Percentiles rank a stretch among this genome's conserved stretches.
Evolutionary conservation across 768 basidiomycete species (phyloP).

Genomic region (Fomitopsis serialis): DNA sequence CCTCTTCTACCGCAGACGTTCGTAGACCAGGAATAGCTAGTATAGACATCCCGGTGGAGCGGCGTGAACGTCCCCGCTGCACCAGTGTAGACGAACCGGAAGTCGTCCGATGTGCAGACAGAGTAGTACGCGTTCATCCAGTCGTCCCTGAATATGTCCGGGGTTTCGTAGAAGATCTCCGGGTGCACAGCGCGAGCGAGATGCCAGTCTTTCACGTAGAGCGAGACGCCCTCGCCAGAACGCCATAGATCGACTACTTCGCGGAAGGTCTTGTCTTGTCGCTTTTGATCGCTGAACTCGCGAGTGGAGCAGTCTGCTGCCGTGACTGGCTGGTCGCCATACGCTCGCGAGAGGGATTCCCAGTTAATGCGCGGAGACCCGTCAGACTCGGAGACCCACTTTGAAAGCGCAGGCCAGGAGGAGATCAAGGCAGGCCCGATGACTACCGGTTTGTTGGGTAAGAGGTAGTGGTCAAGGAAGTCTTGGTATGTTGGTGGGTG

Average conservation of each 20-base stretch:
- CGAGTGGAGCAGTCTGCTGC: conserved; percentile 20
- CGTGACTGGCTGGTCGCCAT: conserved; percentile 16
- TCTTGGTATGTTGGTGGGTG: conserved; percentile 12
- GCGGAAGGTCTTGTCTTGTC: conserved; percentile 12
- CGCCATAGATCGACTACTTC: conserved; percentile 20
- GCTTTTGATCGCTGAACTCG: conserved; percentile 21
- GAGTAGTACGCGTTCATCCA: conserved; percentile 27
- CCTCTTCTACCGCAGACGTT: conserved; percentile 23
- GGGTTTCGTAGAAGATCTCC: conserved; percentile 19
- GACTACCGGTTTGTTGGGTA: conserved; percentile 20
- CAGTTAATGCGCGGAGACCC: conserved; percentile 12
- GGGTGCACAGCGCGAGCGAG: conserved; percentile 14
- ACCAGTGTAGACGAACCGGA: conserved; percentile 25
- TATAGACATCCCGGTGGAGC: conserved; percentile 25
- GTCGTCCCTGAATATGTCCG: conserved; percentile 23
- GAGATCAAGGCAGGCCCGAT: conserved; percentile 14
- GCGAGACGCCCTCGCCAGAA: conserved; percentile 8
- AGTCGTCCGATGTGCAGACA: conserved; percentile 22
- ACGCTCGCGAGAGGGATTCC: conserved; percentile 11
- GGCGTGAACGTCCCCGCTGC: conserved; percentile 23
- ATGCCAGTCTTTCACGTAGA: conserved; percentile 27
- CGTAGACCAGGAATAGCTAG: conserved; percentile 26
- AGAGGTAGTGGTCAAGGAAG: conserved; percentile 16
- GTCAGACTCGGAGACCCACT: conserved; percentile 7
- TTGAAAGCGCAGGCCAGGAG: conserved; percentile 14